Evolutionary conservation across 805 yeast species (phyloP), one percentile per base, ranked within the genome.

Genomic region (Yarrowia yakushimensis): DNA sequence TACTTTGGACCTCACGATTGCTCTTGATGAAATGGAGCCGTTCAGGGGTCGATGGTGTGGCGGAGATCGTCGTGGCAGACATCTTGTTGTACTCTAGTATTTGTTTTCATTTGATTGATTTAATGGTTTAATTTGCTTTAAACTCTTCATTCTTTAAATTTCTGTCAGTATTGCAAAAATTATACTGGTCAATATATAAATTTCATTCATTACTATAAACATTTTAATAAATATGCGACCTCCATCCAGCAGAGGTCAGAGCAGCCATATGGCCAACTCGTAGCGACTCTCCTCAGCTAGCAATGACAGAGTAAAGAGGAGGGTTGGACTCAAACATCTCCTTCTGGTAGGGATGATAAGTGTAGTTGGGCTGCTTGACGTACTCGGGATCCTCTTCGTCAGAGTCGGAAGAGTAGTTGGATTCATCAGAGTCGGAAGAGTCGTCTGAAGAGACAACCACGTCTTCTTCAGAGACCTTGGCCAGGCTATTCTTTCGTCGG

Each of bases 341-440:
- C 31, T 48, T 20, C 23, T 30, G 36, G 27, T 45, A 30, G 10
- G 41, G 41, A 15, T 23, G 41, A 22, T 48, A 48, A 6, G 57
- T 48, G 31, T 48, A 48, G 57, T 48, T 48, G 28, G 57, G 41
- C 28, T 33, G 57, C 22, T 48, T 31, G 42, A 48, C 33, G 57
- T 48, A 48, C 39, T 48, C 36, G 2, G 27, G 37, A 7, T 48
- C 55, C 3, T 48, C 55, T 2, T 48, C 55, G 10, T 48, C 55
- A 1, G 55, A 48, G 10, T 48, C 55, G 1, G 55, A 48, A 5
- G 55, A 48, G n/a, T 39, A 48, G 28, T 48, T 39, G 2, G 55
- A 48, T n/a, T n/a, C n/a, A n/a, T n/a, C 28, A 48, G 12, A 15
- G n/a, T 11, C n/a, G 3, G 23, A 13, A n/a, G 37, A 12, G 37